These are phyloP conservation scores for Sarocladiaceae sp. DNA, from an alignment of 2,329 filamentous ascomycete species.

Conservation along the genomic window DNA sequence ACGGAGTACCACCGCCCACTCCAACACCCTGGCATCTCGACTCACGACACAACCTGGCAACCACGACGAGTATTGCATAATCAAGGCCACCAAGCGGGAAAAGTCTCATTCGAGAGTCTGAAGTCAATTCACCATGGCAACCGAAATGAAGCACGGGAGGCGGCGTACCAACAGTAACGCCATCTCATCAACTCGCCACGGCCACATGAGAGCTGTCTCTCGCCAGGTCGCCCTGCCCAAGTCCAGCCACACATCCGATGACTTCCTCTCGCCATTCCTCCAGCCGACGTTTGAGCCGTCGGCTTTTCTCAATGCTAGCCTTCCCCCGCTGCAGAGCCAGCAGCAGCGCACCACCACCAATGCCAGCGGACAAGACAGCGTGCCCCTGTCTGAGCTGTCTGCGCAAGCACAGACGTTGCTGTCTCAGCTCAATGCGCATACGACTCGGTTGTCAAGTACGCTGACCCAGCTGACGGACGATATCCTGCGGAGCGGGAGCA, in stretches of 20 bases:
- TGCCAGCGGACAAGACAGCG: neutral
- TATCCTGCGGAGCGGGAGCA: slow-evolving; percentile 80
- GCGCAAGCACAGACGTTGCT: slow-evolving; percentile 77
- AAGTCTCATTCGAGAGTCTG: no score
- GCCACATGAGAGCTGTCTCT: slow-evolving; percentile 34
- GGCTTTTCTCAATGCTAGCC: slow-evolving; percentile 73
- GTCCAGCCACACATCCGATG: slow-evolving; percentile 62
- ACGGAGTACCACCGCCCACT: no score
- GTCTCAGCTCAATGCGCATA: slow-evolving; percentile 83
- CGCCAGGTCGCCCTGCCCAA: slow-evolving; percentile 36
- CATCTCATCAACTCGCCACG: slow-evolving; percentile 30
- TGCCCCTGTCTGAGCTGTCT: slow-evolving; percentile 63
- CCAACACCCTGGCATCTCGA: no score
- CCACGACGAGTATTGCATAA: no score
- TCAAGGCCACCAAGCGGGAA: no score
- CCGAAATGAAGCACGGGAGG: slow-evolving; percentile 26
- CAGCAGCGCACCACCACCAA: slow-evolving; percentile 27
- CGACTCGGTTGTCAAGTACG: slow-evolving; percentile 70
- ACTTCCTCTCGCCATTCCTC: slow-evolving; percentile 69
- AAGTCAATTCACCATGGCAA: slow-evolving; percentile 21
- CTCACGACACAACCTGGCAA: no score
- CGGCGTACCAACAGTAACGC: slow-evolving; percentile 42
- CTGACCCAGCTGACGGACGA: slow-evolving; percentile 91
- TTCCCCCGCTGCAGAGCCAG: slow-evolving; percentile 59
- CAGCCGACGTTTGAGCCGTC: slow-evolving; percentile 73